Percentiles rank a stretch among this genome's conserved stretches.
phyloP scores from a whole-genome alignment of 1,284 basidiomycete species.

The Mycena sp. region DNA sequence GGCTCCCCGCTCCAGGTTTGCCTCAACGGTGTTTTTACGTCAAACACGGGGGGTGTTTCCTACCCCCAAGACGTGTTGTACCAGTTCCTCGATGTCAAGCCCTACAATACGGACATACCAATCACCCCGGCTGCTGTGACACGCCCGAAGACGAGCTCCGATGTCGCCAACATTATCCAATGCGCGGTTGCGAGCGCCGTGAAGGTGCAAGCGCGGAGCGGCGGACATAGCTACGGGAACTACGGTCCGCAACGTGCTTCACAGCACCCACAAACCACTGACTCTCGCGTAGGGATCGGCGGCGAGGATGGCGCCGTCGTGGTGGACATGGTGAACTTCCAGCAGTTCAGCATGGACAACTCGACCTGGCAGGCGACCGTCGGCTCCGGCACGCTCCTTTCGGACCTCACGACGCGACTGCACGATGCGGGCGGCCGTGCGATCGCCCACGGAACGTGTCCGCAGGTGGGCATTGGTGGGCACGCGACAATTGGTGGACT shows the following conservation, averaged over 20 bases:
- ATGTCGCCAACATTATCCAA: slow-evolving; percentile 21
- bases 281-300: slow-evolving; percentile 18
- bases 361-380: slow-evolving; percentile 27
- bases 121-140: slow-evolving; percentile 29
- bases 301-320: slow-evolving; percentile 30
- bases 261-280: no score
- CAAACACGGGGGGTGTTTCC: slow-evolving; percentile 12
- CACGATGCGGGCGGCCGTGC: slow-evolving; percentile 31
- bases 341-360: slow-evolving; percentile 30
- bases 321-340: slow-evolving; percentile 28
- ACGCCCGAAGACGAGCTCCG: slow-evolving; percentile 11
- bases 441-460: slow-evolving; percentile 30
- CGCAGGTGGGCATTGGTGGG: slow-evolving; percentile 27
- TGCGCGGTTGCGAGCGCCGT: slow-evolving; percentile 24
- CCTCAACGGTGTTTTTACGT: slow-evolving; percentile 21
- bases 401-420: slow-evolving; percentile 27
- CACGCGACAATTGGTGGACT: slow-evolving; percentile 24
- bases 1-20: slow-evolving; percentile 27
- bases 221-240: slow-evolving; percentile 29
- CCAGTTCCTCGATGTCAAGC: slow-evolving; percentile 28
- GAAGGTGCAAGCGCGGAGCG: no score
- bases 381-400: slow-evolving; percentile 29
- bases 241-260: slow-evolving; percentile 7
- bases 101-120: slow-evolving; percentile 25
- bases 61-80: slow-evolving; percentile 28